Percentiles rank a stretch among this genome's conserved stretches.
phyloP scores from a whole-genome alignment of 805 yeast genomes.

The Yarrowia keelungensis region DNA sequence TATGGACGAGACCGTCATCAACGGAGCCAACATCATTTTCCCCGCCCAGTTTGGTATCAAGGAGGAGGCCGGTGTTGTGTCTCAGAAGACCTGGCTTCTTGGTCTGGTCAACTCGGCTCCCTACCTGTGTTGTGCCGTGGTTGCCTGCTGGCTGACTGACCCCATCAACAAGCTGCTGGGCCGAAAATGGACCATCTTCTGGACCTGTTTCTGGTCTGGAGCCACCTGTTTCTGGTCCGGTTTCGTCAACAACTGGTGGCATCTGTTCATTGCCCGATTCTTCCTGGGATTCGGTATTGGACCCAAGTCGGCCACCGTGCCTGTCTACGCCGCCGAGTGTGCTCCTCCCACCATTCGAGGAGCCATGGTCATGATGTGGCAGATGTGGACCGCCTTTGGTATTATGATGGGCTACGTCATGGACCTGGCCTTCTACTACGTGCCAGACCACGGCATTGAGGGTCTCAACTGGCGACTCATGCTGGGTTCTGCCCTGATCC shows the following conservation, averaged over 20 bases:
- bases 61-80: slow-evolving; percentile 43
- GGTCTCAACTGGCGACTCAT: slow-evolving; percentile 63
- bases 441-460: not conserved
- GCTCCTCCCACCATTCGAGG: slow-evolving; percentile 67
- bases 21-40: slow-evolving; percentile 66
- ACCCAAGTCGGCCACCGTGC: slow-evolving; percentile 70
- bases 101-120: slow-evolving; percentile 73
- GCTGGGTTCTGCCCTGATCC: slow-evolving; percentile 69
- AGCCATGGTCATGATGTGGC: slow-evolving; percentile 74
- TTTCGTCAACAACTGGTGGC: slow-evolving; percentile 65
- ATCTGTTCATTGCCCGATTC: slow-evolving; percentile 65
- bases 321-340: slow-evolving; percentile 70
- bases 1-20: slow-evolving; percentile 74
- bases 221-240: slow-evolving; percentile 70
- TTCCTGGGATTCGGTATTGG: slow-evolving; percentile 72
- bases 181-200: slow-evolving; percentile 65
- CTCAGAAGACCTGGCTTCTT: slow-evolving; percentile 52
- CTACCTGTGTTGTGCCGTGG: slow-evolving; percentile 62
- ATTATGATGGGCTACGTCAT: slow-evolving; percentile 71
- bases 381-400: slow-evolving; percentile 77
- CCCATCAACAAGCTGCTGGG: slow-evolving; percentile 60
- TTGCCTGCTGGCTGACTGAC: slow-evolving; percentile 66
- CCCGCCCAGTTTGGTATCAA: slow-evolving; percentile 42
- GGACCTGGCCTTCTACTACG: slow-evolving; percentile 57
- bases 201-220: slow-evolving; percentile 64